These are phyloP conservation scores for Fusarium buxicola DNA, from an alignment of 2,329 filamentous ascomycete species.

Conservation along the genomic window DNA sequence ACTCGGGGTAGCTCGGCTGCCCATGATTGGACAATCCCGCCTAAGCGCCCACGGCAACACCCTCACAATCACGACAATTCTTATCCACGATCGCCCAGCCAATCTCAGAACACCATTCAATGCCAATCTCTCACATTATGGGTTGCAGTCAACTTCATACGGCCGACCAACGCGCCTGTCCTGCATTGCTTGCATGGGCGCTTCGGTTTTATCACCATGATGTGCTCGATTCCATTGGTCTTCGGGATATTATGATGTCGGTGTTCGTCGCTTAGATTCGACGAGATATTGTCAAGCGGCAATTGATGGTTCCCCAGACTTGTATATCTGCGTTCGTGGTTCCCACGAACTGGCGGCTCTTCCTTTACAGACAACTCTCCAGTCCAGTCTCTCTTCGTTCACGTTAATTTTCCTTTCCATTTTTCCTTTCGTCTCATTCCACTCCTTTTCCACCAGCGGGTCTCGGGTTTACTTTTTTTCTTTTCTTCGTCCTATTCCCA, in stretches of 20 bases:
- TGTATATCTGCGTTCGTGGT: slow-evolving; percentile 40
- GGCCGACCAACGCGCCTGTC: slow-evolving; percentile 39
- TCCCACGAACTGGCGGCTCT: background rate
- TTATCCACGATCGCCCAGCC: slow-evolving; percentile 19
- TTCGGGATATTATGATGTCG: slow-evolving; percentile 8
- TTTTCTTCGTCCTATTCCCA: slow-evolving; percentile 13
- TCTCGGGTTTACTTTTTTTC: slow-evolving; percentile 24
- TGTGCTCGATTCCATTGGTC: slow-evolving; percentile 34
- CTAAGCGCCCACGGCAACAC: slow-evolving; percentile 41
- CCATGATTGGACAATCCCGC: slow-evolving; percentile 34
- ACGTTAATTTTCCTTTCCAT: slow-evolving; percentile 8
- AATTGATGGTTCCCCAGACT: slow-evolving; percentile 20
- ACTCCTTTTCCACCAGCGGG: slow-evolving; percentile 23
- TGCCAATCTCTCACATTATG: slow-evolving; percentile 31
- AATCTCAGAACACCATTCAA: slow-evolving; percentile 28
- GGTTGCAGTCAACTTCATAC: slow-evolving; percentile 29
- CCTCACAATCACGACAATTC: slow-evolving; percentile 13
- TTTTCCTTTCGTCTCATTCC: slow-evolving; percentile 15
- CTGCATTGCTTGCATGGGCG: slow-evolving; percentile 43
- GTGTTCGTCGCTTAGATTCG: slow-evolving; percentile 29
- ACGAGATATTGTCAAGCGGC: slow-evolving; percentile 25
- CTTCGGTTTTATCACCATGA: slow-evolving; percentile 32
- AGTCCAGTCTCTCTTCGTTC: slow-evolving; percentile 4
- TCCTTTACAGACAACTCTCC: background rate
- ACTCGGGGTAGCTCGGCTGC: slow-evolving; percentile 2